Evolutionary conservation across 768 basidiomycete genomes (phyloP), one percentile per base, ranked within the genome.

Genomic region (Rhodotorula toruloides): DNA sequence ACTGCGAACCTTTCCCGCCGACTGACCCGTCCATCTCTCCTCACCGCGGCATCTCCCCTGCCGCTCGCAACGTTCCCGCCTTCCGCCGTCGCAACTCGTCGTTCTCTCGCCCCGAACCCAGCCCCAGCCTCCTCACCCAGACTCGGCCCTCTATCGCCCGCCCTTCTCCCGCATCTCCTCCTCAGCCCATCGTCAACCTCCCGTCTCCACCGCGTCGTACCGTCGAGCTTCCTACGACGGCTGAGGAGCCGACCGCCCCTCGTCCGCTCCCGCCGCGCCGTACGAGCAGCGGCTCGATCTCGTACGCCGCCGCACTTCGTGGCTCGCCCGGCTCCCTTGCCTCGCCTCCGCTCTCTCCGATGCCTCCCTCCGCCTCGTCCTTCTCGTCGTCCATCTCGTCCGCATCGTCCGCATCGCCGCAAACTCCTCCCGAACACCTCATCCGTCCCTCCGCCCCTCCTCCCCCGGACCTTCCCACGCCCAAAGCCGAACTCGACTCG

Each of bases 1-100:
- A 96, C 76, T 89, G 92, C 76, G 88, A 88, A 73, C 88, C 90
- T 25, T 77, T 82, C 39, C 67, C 69, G 19, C 75, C 79, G 17
- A 75, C 79, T 29, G 69, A 79, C 55, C 71, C 76, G 40, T 75
- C 78, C 49, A 70, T 72, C 47, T 67, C 79, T 36, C 74, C 80
- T 19, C 78, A 80, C 54, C 76, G 78, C 12, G 50, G 42, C 32
- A 58, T 62, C 47, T 62, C 61, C 4, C 77, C 76, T 42, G 79
- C 81, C 2, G 57, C 76, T 72, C 58, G 77, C 61, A 70, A 79
- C 72, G 73, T 76, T 39, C 63, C 65, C 62, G 17, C 6, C 22
- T n/a, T 14, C 9, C 47, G 25, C n/a, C 58, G 27, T 0, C 17
- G 39, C 29, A 42, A 19, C 16, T 53, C 59, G 14, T 32, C 49